phyloP scores from a whole-genome alignment of 352 stramenopile genomes.

The Phytophthora constricta region DNA sequence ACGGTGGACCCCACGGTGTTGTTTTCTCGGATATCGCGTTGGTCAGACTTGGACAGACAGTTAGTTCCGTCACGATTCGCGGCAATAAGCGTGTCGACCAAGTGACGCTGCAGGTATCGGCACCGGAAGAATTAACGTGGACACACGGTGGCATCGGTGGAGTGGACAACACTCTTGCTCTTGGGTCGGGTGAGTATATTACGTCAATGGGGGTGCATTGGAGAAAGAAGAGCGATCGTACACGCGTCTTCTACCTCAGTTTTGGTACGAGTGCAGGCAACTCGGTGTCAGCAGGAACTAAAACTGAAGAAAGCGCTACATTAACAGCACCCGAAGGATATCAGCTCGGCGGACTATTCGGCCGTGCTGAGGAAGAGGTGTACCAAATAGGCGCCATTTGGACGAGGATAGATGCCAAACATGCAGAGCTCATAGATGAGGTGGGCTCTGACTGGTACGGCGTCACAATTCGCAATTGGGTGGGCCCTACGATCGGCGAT shows the following conservation, averaged over 20 bases:
- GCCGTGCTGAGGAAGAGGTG: constrained; percentile 12
- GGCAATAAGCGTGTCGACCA: constrained; percentile 7
- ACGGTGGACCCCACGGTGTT: constrained; percentile 19
- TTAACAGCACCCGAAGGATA: constrained; percentile 12
- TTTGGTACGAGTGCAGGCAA: constrained; percentile 12
- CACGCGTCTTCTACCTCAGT: constrained; percentile 2
- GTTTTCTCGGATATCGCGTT: constrained; percentile 12
- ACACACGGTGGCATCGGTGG: constrained; percentile 10
- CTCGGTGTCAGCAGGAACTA: constrained; percentile 4
- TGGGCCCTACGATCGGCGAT: constrained; percentile 32
- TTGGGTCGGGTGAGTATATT: constrained; percentile 8
- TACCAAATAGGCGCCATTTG: constrained; percentile 18
- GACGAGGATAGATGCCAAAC: constrained; percentile 7
- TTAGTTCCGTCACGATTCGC: constrained; percentile 17
- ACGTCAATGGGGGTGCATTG: constrained; percentile 18
- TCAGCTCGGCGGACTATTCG: constrained; percentile 2
- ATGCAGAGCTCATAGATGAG: constrained; percentile 1
- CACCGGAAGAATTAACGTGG: constrained; percentile 10
- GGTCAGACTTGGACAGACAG: constrained; percentile 7
- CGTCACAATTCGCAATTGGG: constrained; percentile 13
- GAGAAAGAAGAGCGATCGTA: constrained; percentile 12
- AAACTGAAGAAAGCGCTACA: constrained; percentile 7
- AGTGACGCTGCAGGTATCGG: constrained; percentile 7
- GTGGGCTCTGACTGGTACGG: constrained; percentile 9
- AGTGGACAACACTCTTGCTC: constrained; percentile 3